Evolutionary conservation across 176 grass and related monocot genomes (phyloP), one percentile per base, ranked within the genome.

Genomic region (Rhynchospora tenuis): DNA sequence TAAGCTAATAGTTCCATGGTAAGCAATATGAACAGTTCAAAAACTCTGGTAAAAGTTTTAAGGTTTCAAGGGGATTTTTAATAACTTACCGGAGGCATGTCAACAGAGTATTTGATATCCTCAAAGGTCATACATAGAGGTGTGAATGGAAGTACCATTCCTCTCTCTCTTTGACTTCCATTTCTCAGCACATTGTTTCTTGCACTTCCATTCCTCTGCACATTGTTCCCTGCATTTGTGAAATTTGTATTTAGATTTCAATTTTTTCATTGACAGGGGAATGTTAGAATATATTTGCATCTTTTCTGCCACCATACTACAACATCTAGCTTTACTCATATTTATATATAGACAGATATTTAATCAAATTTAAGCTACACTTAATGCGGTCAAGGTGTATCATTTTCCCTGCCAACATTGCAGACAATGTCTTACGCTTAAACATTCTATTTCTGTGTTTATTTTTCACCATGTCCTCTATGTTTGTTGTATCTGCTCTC

Each of bases 141-240:
- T 51, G 86, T 84, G 63, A 97, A 97, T 46, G 94, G 94, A 70
- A 97, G 92, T 17, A 97, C 85, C 92, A 94, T 97, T 89, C 92
- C 92, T 88, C 88, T 92, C 78, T 86, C 90, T 47, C 51, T 68
- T 64, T 76, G 78, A 83, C 44, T 86, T 58, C 66, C 85, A 85
- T 88, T 83, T 55, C 65, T 15, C 50, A 59, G 48, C 54, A 79
- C 84, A 23, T 82, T 72, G 42, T 59, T 90, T 28, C 80, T 83
- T 80, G 78, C 19, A 73, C 81, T 77, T 50, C 76, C 82, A 55
- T 59, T 86, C 54, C 6, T 89, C 19, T 72, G 78, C 29, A 83
- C 64, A 20, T 64, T 59, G 75, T 72, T 72, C 17, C 78, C 90
- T 92, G 44, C 44, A 65, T 65, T 65, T 22, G 22, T 63, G 60